A percentile compares a stretch with the other conserved stretches of the same genome.
Evolutionary conservation across 139 green algal genomes (phyloP).

Genomic region (Chlamydomonas schloesseri): DNA sequence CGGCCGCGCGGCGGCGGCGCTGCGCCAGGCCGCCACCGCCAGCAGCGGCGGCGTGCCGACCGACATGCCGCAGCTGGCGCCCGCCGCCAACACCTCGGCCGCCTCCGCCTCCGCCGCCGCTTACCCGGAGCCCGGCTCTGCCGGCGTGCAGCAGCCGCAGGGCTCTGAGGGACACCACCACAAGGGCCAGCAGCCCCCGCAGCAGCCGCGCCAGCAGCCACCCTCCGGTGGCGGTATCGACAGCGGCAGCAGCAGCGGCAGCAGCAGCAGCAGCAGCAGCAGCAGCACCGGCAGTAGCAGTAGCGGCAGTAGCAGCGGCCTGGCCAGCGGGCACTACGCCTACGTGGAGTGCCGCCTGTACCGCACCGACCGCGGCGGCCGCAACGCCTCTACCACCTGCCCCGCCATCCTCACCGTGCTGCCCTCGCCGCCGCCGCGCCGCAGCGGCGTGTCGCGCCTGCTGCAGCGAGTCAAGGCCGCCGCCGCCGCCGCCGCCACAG

Average conservation of each 20-base stretch:
- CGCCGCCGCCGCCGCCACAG: background rate
- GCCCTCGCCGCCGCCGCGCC: slow-evolving; percentile 8
- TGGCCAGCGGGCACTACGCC: background rate
- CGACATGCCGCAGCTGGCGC: background rate
- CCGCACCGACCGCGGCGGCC: slow-evolving; percentile 22
- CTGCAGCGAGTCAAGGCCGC: background rate
- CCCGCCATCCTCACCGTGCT: slow-evolving; percentile 33
- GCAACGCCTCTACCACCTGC: slow-evolving; percentile 35
- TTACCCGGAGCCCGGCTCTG: too few species aligned
- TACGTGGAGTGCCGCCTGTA: slow-evolving; percentile 47
- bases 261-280: background rate
- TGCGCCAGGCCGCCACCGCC: background rate
- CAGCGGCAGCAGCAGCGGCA: background rate
- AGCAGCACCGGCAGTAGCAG: background rate
- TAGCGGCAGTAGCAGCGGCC: background rate
- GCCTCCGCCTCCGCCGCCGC: too few species aligned
- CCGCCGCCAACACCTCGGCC: too few species aligned
- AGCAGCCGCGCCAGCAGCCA: background rate
- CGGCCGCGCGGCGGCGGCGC: background rate
- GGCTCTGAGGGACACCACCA: too few species aligned
- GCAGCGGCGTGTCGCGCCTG: background rate
- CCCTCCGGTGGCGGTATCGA: background rate
- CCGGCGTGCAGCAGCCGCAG: too few species aligned
- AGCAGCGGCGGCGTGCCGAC: too few species aligned
- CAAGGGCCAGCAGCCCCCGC: background rate